Evolutionary conservation across 1,139 yeast genomes (phyloP), one percentile per base, ranked within the genome.

Genomic region (Pneumocystis oryctolagi): DNA sequence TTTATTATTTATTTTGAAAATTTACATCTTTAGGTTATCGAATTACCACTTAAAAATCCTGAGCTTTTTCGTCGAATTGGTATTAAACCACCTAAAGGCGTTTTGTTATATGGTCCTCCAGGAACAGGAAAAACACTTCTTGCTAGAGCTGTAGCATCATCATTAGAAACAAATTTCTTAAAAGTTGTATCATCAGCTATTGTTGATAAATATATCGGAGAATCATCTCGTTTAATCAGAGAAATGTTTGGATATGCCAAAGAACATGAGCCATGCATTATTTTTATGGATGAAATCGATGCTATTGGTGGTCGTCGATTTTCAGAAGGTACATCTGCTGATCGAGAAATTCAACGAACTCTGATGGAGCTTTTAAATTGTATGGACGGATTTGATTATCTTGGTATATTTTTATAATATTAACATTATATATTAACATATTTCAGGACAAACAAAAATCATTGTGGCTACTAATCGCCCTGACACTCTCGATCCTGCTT

Each of bases 401-500:
- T 94, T 71, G 98, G 98, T 53, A 18, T 25, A 25, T 20, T n/a
- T 20, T 57, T 20, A 20, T 47, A 47, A 47, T n/a, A 20, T 47
- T 47, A 20, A 12, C 12, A 39, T 39, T 35, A 2, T 39, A 39
- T 39, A 39, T 57, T 57, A 39, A 57, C 28, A 57, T 35, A 16
- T 37, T 35, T 12, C n/a, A 57, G 59, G 59, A 2, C 96, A 89
- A 76, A 94, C 98, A 1, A 94, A 94, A 78, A 90, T 94, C 63
- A 94, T 94, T 71, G 94, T 94, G 98, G 99, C 99, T 47, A 94
- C 99, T 32, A 94, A 94, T 75, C 83, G 99, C 76, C 98, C 98
- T 14, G 98, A 94, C 74, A 92, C 98, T 12, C 80, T 94, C 68
- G 99, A 94, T 75, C 99, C 99, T n/a, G 99, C 99, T 2, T 79